A percentile compares a stretch with the other conserved stretches of the same genome.
These are phyloP conservation scores for Dioscorea dumetorum DNA, from an alignment of 106 monocot genomes.

Conservation along the genomic window DNA sequence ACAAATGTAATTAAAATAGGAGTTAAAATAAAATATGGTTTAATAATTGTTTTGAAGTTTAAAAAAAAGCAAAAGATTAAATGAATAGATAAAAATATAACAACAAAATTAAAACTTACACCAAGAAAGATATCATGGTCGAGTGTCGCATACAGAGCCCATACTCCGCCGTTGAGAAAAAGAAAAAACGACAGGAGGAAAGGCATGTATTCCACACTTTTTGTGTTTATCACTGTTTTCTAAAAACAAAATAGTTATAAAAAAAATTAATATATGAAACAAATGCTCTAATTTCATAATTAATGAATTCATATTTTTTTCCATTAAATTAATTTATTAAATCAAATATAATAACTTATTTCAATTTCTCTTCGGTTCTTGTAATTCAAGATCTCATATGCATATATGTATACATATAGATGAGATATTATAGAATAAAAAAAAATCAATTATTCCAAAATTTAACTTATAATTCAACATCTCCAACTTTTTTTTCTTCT, in stretches of 20 bases:
- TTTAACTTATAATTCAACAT: no score
- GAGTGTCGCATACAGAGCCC: background rate
- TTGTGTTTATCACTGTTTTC: slow-evolving; percentile 38
- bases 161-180: slow-evolving; percentile 27
- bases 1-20: no score
- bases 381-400: no score
- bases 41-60: background rate
- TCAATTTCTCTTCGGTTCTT: no score
- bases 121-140: background rate
- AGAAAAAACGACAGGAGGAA: slow-evolving; percentile 52
- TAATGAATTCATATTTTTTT: background rate
- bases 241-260: slow-evolving; percentile 2
- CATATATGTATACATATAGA: background rate
- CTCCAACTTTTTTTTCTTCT: no score
- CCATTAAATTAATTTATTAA: background rate
- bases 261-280: background rate
- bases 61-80: background rate
- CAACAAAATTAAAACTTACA: background rate
- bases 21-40: background rate
- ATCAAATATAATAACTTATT: background rate
- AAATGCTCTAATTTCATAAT: background rate
- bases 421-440: no score
- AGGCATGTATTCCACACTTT: slow-evolving; percentile 53
- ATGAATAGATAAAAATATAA: background rate
- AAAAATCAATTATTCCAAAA: no score